phyloP scores from a whole-genome alignment of 805 yeast genomes.

The Metschnikowia shivogae region DNA sequence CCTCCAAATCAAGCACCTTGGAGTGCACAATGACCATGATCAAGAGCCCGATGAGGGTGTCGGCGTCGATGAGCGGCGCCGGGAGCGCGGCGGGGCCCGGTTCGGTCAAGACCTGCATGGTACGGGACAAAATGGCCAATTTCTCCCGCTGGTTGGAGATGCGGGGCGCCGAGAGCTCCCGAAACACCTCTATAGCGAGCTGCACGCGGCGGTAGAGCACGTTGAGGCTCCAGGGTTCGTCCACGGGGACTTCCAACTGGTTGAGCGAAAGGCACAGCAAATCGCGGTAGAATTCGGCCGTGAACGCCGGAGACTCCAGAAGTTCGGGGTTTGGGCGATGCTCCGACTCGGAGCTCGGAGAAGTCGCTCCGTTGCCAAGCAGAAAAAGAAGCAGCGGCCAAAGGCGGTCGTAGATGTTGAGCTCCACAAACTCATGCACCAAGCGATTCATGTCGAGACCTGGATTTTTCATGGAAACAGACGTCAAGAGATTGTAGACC shows the following conservation, averaged over 20 bases:
- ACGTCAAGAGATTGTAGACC: constrained; percentile 27
- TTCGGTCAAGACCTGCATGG: constrained; percentile 49
- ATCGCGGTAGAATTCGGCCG: constrained; percentile 29
- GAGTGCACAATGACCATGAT: constrained; percentile 68
- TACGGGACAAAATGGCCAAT: constrained; percentile 44
- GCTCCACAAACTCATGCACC: constrained; percentile 69
- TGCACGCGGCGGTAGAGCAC: constrained; percentile 38
- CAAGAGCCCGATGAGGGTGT: constrained; percentile 67
- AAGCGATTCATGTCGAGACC: constrained; percentile 46
- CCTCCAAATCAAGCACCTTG: constrained; percentile 51
- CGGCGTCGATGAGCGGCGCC: constrained; percentile 63
- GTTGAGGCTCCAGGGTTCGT: constrained; percentile 38
- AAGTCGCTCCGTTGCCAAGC: constrained; percentile 11
- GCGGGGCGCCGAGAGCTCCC: constrained; percentile 38
- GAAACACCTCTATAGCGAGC: constrained; percentile 50
- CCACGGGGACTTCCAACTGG: constrained; percentile 46
- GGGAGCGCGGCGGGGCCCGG: constrained; percentile 2
- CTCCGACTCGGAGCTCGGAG: constrained; percentile 1
- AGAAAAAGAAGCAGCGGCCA: constrained; percentile 50
- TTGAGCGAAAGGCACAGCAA: constrained; percentile 43
- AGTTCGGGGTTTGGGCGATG: constrained; percentile 19
- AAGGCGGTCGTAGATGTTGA: constrained; percentile 58
- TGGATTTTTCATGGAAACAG: constrained; percentile 32
- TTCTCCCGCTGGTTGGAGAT: constrained; percentile 44
- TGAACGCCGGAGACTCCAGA: constrained; percentile 24